Conservation (phyloP, 202 grass and related monocot species). For the Brachypodium distachyon region DNA sequence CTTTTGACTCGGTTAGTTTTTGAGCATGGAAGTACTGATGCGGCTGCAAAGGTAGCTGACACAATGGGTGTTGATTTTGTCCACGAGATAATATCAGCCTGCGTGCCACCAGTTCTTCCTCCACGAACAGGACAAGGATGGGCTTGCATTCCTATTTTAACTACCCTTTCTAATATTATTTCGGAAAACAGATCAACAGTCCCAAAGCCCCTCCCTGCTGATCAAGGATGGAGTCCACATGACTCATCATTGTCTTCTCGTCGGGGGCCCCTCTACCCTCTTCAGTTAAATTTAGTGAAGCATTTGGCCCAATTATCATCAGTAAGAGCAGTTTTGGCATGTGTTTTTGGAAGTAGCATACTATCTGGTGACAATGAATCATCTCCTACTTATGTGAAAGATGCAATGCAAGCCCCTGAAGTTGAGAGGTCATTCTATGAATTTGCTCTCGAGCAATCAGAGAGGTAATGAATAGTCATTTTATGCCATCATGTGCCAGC, state of each 20-base stretch:
- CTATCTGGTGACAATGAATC: slow-evolving; percentile 64
- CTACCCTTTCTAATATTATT: slow-evolving; percentile 38
- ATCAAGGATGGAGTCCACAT: slow-evolving; percentile 36
- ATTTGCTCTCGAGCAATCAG: slow-evolving; percentile 94
- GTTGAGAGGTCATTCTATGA: slow-evolving; percentile 84
- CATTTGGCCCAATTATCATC: slow-evolving; percentile 77
- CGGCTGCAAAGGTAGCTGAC: slow-evolving; percentile 83
- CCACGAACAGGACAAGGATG: slow-evolving; percentile 83
- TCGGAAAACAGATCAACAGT: slow-evolving; percentile 39
- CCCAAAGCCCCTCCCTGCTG: slow-evolving; percentile 22
- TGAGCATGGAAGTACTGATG: slow-evolving; percentile 83
- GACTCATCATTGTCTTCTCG: slow-evolving; percentile 31
- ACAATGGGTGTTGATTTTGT: slow-evolving; percentile 93
- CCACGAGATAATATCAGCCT: slow-evolving; percentile 87
- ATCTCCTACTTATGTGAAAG: slow-evolving; percentile 40
- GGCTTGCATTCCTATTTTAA: slow-evolving; percentile 84
- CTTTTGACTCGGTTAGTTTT: slow-evolving; percentile 93
- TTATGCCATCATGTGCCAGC: slow-evolving; percentile 9
- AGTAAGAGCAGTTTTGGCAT: slow-evolving; percentile 91
- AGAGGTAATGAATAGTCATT: slow-evolving; percentile 54
- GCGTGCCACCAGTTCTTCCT: slow-evolving; percentile 91
- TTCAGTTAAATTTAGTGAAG: slow-evolving; percentile 80
- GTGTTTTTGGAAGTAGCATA: slow-evolving; percentile 88
- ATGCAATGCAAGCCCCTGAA: slow-evolving; percentile 48
- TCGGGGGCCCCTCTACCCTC: slow-evolving; percentile 72